These are phyloP conservation scores for Cryptococcus sp. DNA, from an alignment of 1,284 basidiomycete genomes.

Conservation along the genomic window DNA sequence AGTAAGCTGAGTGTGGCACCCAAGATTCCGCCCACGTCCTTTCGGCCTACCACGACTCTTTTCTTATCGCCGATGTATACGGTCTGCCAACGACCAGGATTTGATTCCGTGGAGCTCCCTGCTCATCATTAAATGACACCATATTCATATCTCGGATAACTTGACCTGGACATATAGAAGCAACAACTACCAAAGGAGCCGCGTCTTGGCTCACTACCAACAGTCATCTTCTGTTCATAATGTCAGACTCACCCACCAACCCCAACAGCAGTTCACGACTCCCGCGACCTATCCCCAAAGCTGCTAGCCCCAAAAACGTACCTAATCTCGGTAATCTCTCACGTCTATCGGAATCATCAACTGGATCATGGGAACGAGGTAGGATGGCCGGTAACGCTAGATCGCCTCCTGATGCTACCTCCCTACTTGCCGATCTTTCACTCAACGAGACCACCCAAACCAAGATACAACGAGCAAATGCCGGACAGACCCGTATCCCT, in stretches of 20 bases:
- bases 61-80: background rate
- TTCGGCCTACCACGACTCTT: background rate
- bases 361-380: constrained; percentile 46
- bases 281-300: constrained; percentile 2
- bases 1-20: too few relatives aligned
- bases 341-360: constrained; percentile 41
- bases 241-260: background rate
- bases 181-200: too few relatives aligned
- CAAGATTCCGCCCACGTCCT: too few relatives aligned
- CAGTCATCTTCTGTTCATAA: background rate
- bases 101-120: background rate
- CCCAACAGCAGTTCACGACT: background rate
- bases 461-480: background rate
- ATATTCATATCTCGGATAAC: too few relatives aligned
- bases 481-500: constrained; percentile 1
- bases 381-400: constrained; percentile 32
- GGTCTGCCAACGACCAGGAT: background rate
- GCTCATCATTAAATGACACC: too few relatives aligned
- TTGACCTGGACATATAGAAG: too few relatives aligned
- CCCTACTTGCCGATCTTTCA: background rate
- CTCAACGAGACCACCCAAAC: background rate
- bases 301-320: constrained; percentile 9
- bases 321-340: constrained; percentile 34
- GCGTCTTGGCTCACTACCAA: too few relatives aligned
- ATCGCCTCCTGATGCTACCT: constrained; percentile 23